phyloP scores from a whole-genome alignment of 208 protist genomes.

The Crithidia fasciculata region DNA sequence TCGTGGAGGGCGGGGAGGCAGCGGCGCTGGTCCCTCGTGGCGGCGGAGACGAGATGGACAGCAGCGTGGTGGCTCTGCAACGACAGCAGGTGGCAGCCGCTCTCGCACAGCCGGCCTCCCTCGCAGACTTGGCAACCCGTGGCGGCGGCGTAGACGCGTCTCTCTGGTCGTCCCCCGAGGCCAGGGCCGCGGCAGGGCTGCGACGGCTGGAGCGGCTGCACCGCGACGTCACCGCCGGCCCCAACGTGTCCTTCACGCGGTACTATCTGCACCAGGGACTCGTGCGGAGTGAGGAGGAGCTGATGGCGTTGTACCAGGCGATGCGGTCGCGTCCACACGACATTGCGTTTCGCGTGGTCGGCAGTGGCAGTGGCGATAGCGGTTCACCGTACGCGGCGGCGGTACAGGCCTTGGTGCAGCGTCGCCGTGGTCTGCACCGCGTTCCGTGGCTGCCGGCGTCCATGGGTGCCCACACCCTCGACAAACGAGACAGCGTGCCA shows the following conservation, averaged over 20 bases:
- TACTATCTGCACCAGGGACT: conserved; percentile 81
- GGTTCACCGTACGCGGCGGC: conserved; percentile 29
- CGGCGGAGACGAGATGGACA: too few species aligned
- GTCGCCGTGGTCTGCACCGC: conserved; percentile 44
- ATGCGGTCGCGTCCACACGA: conserved; percentile 57
- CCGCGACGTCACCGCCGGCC: conserved; percentile 41
- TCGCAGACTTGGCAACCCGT: conserved; percentile 8
- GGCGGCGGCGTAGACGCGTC: conserved; percentile 9
- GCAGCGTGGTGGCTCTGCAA: not conserved
- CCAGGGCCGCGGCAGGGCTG: conserved; percentile 33
- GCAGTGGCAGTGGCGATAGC: conserved; percentile 10
- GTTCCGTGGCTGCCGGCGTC: conserved; percentile 63
- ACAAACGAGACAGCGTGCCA: conserved; percentile 39
- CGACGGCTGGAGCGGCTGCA: conserved; percentile 46
- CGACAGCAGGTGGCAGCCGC: conserved; percentile 18
- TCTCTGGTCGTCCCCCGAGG: conserved; percentile 25
- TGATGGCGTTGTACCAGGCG: conserved; percentile 63
- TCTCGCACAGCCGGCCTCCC: conserved; percentile 30
- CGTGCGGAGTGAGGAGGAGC: conserved; percentile 65
- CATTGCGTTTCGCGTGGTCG: conserved; percentile 62
- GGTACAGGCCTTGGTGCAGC: conserved; percentile 36
- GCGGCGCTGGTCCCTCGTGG: not conserved
- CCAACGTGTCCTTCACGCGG: conserved; percentile 79
- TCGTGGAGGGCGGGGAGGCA: not conserved
- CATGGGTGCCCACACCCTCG: conserved; percentile 67